Evolutionary conservation across 495 filamentous ascomycete genomes (phyloP), one percentile per base, ranked within the genome.

Genomic region (Penicillium maclennaniae): DNA sequence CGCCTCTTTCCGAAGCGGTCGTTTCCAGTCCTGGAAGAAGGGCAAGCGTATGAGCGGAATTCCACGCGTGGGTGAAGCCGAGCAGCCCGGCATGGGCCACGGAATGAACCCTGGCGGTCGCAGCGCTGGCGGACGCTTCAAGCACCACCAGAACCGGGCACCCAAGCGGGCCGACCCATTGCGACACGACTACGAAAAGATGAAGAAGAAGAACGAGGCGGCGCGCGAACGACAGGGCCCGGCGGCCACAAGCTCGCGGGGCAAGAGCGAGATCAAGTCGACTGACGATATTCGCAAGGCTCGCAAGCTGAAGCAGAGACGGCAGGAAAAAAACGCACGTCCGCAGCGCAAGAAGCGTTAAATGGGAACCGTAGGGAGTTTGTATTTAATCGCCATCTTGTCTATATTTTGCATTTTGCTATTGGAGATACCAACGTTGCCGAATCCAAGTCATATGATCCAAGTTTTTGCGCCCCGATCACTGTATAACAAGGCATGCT

Each of bases 111-210:
- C 71, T 15, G 73, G 59, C 45, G 71, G 77, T 43, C 64, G 81
- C 28, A 47, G 45, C 10, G 53, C 39, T 48, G 56, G 47, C 16
- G 60, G 60, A 0, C 58, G 63, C 25, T 95, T 84, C 76, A 87
- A 82, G 72, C 93, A 98, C 74, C 87, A 83, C 69, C 75, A 81
- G 61, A 85, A 93, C 65, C 83, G 82, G 73, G 90, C 91, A 52
- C 92, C 95, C 51, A 97, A 97, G 77, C 83, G 86, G 52, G 89
- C 93, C 7, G 93, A 98, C 75, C 91, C 87, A 69, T 89, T 81
- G 61, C 77, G 93, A 40, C 87, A 89, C 66, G 92, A 98, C 68
- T 98, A 86, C 65, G 80, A 96, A 60, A 83, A 83, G 69, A 83
- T 85, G 78, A 96, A 93, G 84, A 91, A 92, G 85, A 84, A 86